Base-by-base conservation (phyloP, 805 yeast species). In the Kazachstania psychrophila region DNA sequence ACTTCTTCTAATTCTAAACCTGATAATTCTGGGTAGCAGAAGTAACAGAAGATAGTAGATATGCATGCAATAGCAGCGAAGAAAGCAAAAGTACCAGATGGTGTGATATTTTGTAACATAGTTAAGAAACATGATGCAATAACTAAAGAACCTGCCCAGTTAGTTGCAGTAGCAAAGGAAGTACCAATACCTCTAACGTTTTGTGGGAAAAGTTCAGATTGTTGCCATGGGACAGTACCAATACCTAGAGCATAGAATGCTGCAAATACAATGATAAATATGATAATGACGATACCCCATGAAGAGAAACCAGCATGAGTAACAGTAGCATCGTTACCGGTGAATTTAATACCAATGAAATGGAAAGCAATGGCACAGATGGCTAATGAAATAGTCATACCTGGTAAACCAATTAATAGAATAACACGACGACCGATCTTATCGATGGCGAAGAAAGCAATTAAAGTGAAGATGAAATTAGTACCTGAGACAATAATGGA, bases 201-300 rank as follows among this genome's bases (percentile, higher is more conserved):
- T 69, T 88, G 95, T 24, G 96, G 92, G 65, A 92, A 87, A 54
- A 89, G 66, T 62, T 89, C 98, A 39, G 89, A 81, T 56, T 92
- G 96, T 57, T 89, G 95, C 98, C 98, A 89, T 39, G 97, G 96
- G 38, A 86, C 92, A 60, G 89, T 88, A 64, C 98, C 98, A 48
- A 88, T 84, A 48, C 97, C 97, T 47, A 85, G 67, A 33, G 96
- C 95, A 58, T 88, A 89, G 37, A 80, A 77, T 3, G 95, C 96
- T 31, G 88, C 96, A 55, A 69, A 92, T 28, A 76, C 58, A 45
- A 89, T 85, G 84, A 88, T 87, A 36, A 86, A 78, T 26, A 87
- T 69, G 44, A 92, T 80, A 37, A 89, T 76, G 12, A 88, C 77
- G 43, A 83, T 74, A 15, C 96, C 95, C 96, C 96, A 88, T 2